Conservation (phyloP, 108 stramenopile species). For the Fragilariopsis cylindrus region DNA sequence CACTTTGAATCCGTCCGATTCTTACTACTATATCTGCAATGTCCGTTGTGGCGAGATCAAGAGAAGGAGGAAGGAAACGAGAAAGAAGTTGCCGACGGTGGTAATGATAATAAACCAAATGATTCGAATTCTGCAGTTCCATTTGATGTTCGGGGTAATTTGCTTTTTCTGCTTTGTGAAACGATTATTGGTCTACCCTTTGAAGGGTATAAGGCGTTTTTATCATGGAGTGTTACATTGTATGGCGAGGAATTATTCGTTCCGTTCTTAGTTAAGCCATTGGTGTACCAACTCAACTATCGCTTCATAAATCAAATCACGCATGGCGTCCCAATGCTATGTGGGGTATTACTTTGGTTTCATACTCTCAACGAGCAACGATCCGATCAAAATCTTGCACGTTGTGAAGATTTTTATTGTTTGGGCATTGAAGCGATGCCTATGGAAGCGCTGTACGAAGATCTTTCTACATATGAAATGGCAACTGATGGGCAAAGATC, state of each 20-base stretch:
- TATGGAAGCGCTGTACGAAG: slow-evolving; percentile 60
- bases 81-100: slow-evolving; percentile 4
- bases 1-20: slow-evolving; percentile 68
- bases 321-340: slow-evolving; percentile 57
- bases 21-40: slow-evolving; percentile 65
- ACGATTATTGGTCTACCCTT: slow-evolving; percentile 46
- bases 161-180: slow-evolving; percentile 40
- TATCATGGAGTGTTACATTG: slow-evolving; percentile 47
- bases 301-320: slow-evolving; percentile 13
- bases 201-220: slow-evolving; percentile 57
- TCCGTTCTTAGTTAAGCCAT: slow-evolving; percentile 59
- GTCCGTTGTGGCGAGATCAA: slow-evolving; percentile 45
- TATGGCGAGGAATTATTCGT: slow-evolving; percentile 54
- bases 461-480: slow-evolving; percentile 49
- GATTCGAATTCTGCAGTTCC: background rate
- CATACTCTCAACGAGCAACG: slow-evolving; percentile 47
- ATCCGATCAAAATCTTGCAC: slow-evolving; percentile 39
- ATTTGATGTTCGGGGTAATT: slow-evolving; percentile 36
- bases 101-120: background rate
- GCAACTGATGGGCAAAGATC: slow-evolving; percentile 41
- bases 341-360: slow-evolving; percentile 67
- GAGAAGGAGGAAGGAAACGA: background rate
- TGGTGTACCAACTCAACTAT: slow-evolving; percentile 48
- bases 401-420: slow-evolving; percentile 61
- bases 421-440: slow-evolving; percentile 52